phyloP scores from a whole-genome alignment of 2,329 filamentous ascomycete genomes.

The Trichoderma koningiopsis region DNA sequence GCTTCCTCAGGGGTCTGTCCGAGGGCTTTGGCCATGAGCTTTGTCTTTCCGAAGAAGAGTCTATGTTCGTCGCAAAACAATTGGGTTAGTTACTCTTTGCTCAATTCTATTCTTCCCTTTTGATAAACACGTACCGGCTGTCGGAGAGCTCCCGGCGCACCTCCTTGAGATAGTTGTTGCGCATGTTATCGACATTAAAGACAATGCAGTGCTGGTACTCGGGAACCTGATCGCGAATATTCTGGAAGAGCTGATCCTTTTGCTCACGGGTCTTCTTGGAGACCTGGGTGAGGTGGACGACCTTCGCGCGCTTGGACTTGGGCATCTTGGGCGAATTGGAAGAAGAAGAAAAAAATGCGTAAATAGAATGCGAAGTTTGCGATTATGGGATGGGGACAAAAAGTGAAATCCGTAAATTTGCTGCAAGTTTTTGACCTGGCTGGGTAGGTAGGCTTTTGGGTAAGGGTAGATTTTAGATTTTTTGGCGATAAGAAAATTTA shows the following conservation, averaged over 20 bases:
- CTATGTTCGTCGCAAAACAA: conserved; percentile 46
- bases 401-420: conserved; percentile 7
- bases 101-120: not conserved
- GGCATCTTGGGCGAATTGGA: conserved; percentile 66
- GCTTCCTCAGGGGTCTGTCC: conserved; percentile 77
- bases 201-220: conserved; percentile 91
- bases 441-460: not conserved
- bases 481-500: conserved; percentile 40
- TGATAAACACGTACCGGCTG: conserved; percentile 64
- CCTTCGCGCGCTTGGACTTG: conserved; percentile 89
- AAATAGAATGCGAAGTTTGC: not conserved
- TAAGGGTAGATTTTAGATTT: not conserved
- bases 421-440: not conserved
- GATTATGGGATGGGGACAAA: not conserved
- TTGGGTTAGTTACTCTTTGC: not conserved
- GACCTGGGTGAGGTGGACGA: conserved; percentile 89
- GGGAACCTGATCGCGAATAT: conserved; percentile 82
- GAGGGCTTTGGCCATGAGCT: conserved; percentile 96
- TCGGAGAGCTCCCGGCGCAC: conserved; percentile 83
- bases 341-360: not conserved
- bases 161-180: conserved; percentile 93
- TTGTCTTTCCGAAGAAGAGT: conserved; percentile 98
- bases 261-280: conserved; percentile 92
- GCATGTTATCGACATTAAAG: conserved; percentile 95
- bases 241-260: conserved; percentile 83